Percentiles rank a stretch among this genome's conserved stretches.
phyloP scores from a whole-genome alignment of 2,329 filamentous ascomycete species.

The Fusarium sp. region DNA sequence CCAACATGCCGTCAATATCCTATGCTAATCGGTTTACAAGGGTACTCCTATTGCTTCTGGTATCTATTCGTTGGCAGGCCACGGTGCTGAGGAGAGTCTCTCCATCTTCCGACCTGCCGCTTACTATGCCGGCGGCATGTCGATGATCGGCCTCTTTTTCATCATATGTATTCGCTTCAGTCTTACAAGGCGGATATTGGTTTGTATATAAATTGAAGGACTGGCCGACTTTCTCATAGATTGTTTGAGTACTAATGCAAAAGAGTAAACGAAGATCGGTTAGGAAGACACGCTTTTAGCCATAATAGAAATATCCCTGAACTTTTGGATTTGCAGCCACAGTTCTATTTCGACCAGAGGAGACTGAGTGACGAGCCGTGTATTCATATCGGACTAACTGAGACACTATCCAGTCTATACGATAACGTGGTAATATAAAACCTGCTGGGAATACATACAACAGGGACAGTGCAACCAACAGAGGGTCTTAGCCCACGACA shows the following conservation, averaged over 20 bases:
- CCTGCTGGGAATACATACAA: no score
- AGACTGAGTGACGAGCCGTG: no score
- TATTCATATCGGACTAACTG: no score
- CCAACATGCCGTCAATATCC: rapidly evolving
- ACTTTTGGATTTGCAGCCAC: no score
- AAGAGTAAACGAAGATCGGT: not conserved
- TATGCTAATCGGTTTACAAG: not conserved
- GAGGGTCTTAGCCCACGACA: no score
- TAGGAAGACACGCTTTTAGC: no score
- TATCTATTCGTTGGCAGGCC: conserved; percentile 28
- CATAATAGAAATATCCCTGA: no score
- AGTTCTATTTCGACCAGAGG: no score
- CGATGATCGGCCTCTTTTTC: conserved; percentile 23
- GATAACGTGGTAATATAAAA: no score
- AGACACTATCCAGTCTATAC: no score
- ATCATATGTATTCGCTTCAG: conserved; percentile 23
- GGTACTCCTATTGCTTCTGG: conserved; percentile 40
- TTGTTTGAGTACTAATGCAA: not conserved
- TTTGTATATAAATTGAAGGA: not conserved
- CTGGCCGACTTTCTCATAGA: rapidly evolving
- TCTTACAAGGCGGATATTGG: not conserved
- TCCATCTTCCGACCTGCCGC: conserved; percentile 28
- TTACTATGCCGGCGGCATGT: conserved; percentile 34
- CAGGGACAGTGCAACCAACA: no score
- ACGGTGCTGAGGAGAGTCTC: not conserved